phyloP scores from a whole-genome alignment of 75 land plant genomes.

The Sequoiadendron giganteum region DNA sequence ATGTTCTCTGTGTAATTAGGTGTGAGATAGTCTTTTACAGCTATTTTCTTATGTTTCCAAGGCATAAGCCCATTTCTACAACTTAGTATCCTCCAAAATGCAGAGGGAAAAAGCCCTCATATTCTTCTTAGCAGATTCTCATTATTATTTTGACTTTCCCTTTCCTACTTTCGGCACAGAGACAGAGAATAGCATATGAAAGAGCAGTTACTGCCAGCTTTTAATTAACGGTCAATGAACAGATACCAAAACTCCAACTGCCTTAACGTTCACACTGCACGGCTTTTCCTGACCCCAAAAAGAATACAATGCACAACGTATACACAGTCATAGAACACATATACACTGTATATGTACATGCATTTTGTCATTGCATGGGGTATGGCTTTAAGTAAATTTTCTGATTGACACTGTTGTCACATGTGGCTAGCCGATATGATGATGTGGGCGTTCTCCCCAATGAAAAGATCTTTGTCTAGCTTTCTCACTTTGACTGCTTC shows the following conservation, averaged over 20 bases:
- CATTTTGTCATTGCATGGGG: not conserved
- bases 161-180: not conserved
- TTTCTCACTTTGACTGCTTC: not conserved
- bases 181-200: not conserved
- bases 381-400: not conserved
- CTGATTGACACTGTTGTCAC: not conserved
- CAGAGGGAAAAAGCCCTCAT: not conserved
- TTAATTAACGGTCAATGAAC: slow-evolving; percentile 4
- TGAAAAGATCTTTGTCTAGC: not conserved
- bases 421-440: not conserved
- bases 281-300: not conserved
- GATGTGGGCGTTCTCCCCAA: not conserved
- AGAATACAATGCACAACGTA: not conserved
- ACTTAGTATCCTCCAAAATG: too few relatives aligned
- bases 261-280: slow-evolving; percentile 13
- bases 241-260: slow-evolving; percentile 3
- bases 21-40: not conserved
- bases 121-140: not conserved
- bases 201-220: slow-evolving; percentile 1
- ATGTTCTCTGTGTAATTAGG: not conserved
- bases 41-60: not conserved
- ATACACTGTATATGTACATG: not conserved
- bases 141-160: not conserved
- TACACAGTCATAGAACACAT: not conserved
- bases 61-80: too few relatives aligned